Evolutionary conservation across 306 rosid genomes (phyloP).

Genomic region (Medicago ruthenica): DNA sequence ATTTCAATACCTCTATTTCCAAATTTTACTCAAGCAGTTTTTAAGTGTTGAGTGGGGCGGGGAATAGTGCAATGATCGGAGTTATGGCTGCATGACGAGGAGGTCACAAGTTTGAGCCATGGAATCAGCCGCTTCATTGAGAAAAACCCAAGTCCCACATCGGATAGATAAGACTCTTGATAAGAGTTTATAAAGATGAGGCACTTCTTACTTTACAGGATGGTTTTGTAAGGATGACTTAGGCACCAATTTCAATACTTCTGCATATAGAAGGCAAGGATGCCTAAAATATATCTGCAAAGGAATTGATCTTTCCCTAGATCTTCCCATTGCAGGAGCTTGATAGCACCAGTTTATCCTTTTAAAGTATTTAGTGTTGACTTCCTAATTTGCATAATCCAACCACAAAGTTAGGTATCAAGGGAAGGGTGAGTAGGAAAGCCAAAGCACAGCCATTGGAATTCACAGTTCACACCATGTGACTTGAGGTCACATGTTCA

Average conservation of each 20-base stretch:
- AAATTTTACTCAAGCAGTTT: constrained; percentile 16
- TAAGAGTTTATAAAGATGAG: too few relatives aligned
- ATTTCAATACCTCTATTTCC: constrained; percentile 8
- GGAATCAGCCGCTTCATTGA: neutral
- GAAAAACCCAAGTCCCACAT: too few relatives aligned
- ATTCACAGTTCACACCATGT: neutral
- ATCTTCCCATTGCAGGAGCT: neutral
- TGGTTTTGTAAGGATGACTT: too few relatives aligned
- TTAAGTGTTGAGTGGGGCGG: neutral
- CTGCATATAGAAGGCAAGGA: constrained; percentile 5
- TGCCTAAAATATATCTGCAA: constrained; percentile 1
- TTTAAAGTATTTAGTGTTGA: too few relatives aligned
- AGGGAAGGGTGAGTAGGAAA: constrained; percentile 1
- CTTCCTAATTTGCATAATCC: constrained; percentile 14
- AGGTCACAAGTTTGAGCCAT: neutral
- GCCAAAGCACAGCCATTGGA: neutral
- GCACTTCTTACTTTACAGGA: too few relatives aligned
- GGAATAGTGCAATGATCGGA: neutral
- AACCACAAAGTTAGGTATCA: constrained; percentile 6
- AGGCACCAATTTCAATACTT: too few relatives aligned
- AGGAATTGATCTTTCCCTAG: neutral
- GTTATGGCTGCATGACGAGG: neutral
- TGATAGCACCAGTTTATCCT: neutral
- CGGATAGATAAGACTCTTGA: too few relatives aligned
- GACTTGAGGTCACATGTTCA: constrained; percentile 10